Base-by-base conservation (phyloP, 2,329 filamentous ascomycete genomes). In the Fusarium chuoi region DNA sequence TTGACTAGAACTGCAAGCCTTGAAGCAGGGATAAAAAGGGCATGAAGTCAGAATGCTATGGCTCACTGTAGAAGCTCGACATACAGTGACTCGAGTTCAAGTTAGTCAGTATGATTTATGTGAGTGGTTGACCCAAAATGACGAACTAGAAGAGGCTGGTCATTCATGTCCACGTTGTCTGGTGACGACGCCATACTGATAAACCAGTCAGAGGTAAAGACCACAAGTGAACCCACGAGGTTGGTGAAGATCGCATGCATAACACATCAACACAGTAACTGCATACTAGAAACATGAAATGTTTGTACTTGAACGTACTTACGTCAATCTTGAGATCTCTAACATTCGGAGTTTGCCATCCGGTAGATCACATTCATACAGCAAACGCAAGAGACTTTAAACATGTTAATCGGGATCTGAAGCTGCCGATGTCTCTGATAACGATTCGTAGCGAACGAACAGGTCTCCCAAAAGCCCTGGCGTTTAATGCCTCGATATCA, bases 101-200 rank as follows among this genome's bases (percentile, higher is more conserved):
- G 55, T 18, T 49, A 28, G 55, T 42, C 41, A 49, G 30, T n/a
- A 36, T 35, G 41, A 49, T 49, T 59, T 60, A 24, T 60, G 57
- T 39, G 35, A 33, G 57, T 60, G 65, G 62, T 68, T 41, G 38
- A 35, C 22, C 33, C 8, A 24, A 38, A 46, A 52, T 68, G 46
- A 68, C 65, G n/a, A 33, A 62, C 28, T 52, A 15, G 18, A 59
- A 68, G 70, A 70, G 68, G 70, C 52, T 75, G 73, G 73, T 52
- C 38, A 59, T 49, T 67, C 41, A 66, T 56, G 74, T 66, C 46
- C 60, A 70, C 72, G 74, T 62, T 75, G 56, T 60, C 55, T 42
- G 65, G 74, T 77, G 70, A 75, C 74, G 70, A 71, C 71, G 64
- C 63, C 64, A 49, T 70, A 45, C 62, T 49, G n/a, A 39, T 38